These are phyloP conservation scores for Solidago caesia DNA, from an alignment of 129 eudicot species.

Conservation along the genomic window DNA sequence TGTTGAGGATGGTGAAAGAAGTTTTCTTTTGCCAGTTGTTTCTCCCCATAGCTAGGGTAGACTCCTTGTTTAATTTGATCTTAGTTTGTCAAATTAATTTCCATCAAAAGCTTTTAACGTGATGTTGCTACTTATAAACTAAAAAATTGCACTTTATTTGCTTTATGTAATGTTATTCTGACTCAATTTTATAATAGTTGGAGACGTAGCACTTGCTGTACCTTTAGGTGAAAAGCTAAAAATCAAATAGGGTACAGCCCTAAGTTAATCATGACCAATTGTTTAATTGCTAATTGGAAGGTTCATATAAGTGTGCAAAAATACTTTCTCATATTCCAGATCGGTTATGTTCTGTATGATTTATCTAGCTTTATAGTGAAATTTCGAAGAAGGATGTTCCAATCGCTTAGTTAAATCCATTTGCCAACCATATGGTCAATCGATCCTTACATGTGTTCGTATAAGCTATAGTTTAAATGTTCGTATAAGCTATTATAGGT, in stretches of 20 bases:
- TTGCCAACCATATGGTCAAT: too few relatives aligned
- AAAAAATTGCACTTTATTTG: constrained; percentile 1
- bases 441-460: too few relatives aligned
- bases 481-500: too few relatives aligned
- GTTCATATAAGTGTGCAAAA: background rate
- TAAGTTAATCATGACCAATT: constrained; percentile 11
- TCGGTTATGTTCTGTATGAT: too few relatives aligned
- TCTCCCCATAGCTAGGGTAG: constrained; percentile 26
- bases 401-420: too few relatives aligned
- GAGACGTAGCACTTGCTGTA: constrained; percentile 22
- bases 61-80: background rate
- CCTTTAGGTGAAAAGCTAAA: constrained; percentile 5
- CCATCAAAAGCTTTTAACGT: constrained; percentile 5
- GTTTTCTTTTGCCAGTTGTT: constrained; percentile 37
- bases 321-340: too few relatives aligned
- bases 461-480: too few relatives aligned
- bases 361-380: too few relatives aligned
- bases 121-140: constrained; percentile 17
- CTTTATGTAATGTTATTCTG: background rate
- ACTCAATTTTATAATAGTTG: constrained; percentile 12
- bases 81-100: background rate
- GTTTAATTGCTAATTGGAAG: background rate
- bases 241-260: constrained; percentile 16
- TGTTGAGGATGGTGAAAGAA: constrained; percentile 31
- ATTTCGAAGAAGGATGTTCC: too few relatives aligned